These are phyloP conservation scores for Thalassiosira hispida DNA, from an alignment of 352 stramenopile genomes.

Conservation along the genomic window DNA sequence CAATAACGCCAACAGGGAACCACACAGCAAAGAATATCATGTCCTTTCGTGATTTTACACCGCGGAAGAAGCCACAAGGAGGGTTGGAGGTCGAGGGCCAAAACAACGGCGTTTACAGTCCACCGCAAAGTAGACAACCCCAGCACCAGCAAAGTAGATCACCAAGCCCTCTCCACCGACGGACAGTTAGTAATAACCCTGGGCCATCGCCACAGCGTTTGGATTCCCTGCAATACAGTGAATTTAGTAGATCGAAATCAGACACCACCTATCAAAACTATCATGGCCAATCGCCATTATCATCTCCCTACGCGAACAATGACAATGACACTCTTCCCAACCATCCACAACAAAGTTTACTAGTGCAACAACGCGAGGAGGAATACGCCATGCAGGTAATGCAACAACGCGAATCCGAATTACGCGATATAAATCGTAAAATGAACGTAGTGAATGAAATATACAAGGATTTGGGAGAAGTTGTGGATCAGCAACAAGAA, in stretches of 20 bases:
- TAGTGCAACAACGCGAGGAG: conserved; percentile 36
- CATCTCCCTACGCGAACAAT: too few species aligned
- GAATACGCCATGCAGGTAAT: conserved; percentile 50
- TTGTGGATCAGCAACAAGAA: conserved; percentile 78
- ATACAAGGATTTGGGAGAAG: conserved; percentile 69
- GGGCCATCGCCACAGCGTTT: background rate
- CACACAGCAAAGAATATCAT: background rate
- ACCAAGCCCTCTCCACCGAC: too few species aligned
- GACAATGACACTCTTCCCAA: too few species aligned
- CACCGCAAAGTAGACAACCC: background rate
- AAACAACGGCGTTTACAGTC: background rate
- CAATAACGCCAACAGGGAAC: too few species aligned
- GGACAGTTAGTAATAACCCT: background rate
- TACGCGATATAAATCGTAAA: conserved; percentile 60
- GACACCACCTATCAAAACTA: too few species aligned
- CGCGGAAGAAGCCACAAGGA: background rate
- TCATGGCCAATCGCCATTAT: too few species aligned
- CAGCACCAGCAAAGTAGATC: conserved; percentile 3
- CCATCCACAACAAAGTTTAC: too few species aligned
- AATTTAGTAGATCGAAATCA: too few species aligned
- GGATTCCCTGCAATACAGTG: too few species aligned
- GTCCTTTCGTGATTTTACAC: conserved; percentile 20
- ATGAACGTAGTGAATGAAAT: conserved; percentile 79
- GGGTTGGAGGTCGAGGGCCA: background rate
- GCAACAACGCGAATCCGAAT: conserved; percentile 67